These are phyloP conservation scores for Mucor racemosus DNA, from an alignment of 371 early-diverging fungal genomes.

Conservation along the genomic window DNA sequence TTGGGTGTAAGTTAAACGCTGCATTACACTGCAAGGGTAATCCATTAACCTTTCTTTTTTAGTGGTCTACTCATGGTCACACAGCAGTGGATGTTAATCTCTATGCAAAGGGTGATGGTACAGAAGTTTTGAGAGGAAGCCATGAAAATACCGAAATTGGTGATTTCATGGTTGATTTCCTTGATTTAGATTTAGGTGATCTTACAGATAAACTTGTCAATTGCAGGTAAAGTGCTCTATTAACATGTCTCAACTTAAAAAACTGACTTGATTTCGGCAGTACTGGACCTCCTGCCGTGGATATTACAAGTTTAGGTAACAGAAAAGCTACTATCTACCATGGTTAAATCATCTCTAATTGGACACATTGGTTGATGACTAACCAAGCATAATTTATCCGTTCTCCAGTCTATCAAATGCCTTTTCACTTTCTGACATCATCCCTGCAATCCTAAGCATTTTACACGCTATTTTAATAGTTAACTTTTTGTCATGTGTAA, in stretches of 20 bases:
- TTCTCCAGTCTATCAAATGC: background rate
- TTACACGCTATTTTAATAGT: background rate
- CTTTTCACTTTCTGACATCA: constrained; percentile 18
- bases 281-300: constrained; percentile 1
- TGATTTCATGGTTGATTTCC: constrained; percentile 62
- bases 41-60: constrained; percentile 4
- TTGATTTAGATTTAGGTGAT: constrained; percentile 66
- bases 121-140: constrained; percentile 62
- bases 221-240: constrained; percentile 19
- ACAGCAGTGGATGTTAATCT: constrained; percentile 94
- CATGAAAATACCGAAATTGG: constrained; percentile 92
- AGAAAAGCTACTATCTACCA: constrained; percentile 10
- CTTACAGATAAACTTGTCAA: constrained; percentile 57
- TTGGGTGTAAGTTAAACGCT: constrained; percentile 58
- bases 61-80: constrained; percentile 93
- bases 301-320: background rate
- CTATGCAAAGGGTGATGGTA: constrained; percentile 70
- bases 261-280: background rate
- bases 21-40: background rate
- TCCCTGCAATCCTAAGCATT: background rate
- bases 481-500: constrained; percentile 10
- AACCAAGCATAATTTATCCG: constrained; percentile 1
- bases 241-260: background rate
- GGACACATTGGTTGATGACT: constrained; percentile 10
- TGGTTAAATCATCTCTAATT: constrained; percentile 15